Percentiles rank a stretch among this genome's conserved stretches.
Evolutionary conservation across 495 filamentous ascomycete genomes (phyloP).

Genomic region (Aspergillus coremiiformis): DNA sequence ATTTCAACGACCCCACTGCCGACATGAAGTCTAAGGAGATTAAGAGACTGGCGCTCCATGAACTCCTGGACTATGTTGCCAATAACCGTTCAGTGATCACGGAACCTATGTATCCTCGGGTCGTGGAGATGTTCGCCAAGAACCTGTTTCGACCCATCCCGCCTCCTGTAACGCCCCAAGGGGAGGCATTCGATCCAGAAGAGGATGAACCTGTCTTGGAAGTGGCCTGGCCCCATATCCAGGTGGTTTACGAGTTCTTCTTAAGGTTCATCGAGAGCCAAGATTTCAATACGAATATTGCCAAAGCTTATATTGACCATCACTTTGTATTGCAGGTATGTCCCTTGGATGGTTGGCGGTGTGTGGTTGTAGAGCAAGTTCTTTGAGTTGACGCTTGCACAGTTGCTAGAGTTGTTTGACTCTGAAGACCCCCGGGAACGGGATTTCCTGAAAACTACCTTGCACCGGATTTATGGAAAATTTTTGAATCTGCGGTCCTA

Average conservation of each 20-base stretch:
- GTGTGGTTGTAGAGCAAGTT: neutral
- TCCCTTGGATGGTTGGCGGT: neutral
- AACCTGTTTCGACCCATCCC: constrained; percentile 97
- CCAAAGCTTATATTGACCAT: constrained; percentile 98
- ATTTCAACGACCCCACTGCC: constrained; percentile 96
- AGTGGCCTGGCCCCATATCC: constrained; percentile 98
- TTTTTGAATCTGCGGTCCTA: constrained; percentile 97
- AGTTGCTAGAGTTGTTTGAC: constrained; percentile 96
- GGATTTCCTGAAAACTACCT: constrained; percentile 95
- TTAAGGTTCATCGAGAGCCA: constrained; percentile 98
- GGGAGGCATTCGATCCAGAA: constrained; percentile 97
- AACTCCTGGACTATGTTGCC: constrained; percentile 95
- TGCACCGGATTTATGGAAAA: constrained; percentile 98
- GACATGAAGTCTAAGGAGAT: constrained; percentile 99
- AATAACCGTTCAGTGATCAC: constrained; percentile 98
- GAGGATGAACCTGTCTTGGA: constrained; percentile 98
- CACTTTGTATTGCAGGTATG: constrained; percentile 86
- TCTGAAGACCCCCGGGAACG: constrained; percentile 96
- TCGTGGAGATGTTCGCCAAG: constrained; percentile 99
- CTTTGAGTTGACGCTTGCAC: constrained; percentile 10
- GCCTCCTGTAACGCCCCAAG: constrained; percentile 93
- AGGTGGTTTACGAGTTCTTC: constrained; percentile 99
- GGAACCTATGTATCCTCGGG: constrained; percentile 96
- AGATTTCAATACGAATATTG: constrained; percentile 99
- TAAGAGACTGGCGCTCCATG: constrained; percentile 93